These are phyloP conservation scores for Kuraishia floccosa DNA, from an alignment of 805 yeast genomes.

Conservation along the genomic window DNA sequence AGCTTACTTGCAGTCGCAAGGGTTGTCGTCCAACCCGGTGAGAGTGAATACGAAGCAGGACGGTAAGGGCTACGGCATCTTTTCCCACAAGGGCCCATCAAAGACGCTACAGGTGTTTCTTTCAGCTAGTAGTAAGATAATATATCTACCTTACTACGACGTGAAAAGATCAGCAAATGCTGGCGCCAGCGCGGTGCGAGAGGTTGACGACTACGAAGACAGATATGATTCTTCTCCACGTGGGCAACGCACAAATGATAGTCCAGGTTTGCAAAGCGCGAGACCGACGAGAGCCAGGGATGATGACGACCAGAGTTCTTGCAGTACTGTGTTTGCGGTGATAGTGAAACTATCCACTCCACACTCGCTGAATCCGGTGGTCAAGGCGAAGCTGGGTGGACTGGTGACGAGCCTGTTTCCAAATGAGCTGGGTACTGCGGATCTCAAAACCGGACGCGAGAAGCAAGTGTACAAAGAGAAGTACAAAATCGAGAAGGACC, in stretches of 20 bases:
- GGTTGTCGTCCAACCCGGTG: slow-evolving; percentile 15
- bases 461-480: slow-evolving; percentile 30
- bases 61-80: too few relatives aligned
- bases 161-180: slow-evolving; percentile 9
- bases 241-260: too few relatives aligned
- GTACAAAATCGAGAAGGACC: slow-evolving; percentile 24
- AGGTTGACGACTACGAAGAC: slow-evolving; percentile 10
- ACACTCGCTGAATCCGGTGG: slow-evolving; percentile 20
- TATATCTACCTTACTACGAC: slow-evolving; percentile 21
- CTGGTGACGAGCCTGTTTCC: slow-evolving; percentile 33
- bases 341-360: slow-evolving; percentile 32
- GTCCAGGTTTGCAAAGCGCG: too few relatives aligned
- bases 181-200: slow-evolving; percentile 1
- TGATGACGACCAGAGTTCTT: background rate
- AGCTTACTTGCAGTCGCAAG: slow-evolving; percentile 14
- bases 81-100: too few relatives aligned
- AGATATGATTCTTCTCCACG: slow-evolving; percentile 3
- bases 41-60: slow-evolving; percentile 9
- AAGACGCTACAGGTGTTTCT: slow-evolving; percentile 9
- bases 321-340: slow-evolving; percentile 38
- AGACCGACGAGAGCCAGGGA: background rate
- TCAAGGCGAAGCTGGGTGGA: slow-evolving; percentile 30
- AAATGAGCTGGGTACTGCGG: slow-evolving; percentile 18
- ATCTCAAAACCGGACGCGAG: slow-evolving; percentile 25
- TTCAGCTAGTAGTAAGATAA: slow-evolving; percentile 20